Percentiles rank a stretch among this genome's conserved stretches.
Conservation (phyloP, 805 yeast species). For the Metahyphopichia silvanorum region DNA sequence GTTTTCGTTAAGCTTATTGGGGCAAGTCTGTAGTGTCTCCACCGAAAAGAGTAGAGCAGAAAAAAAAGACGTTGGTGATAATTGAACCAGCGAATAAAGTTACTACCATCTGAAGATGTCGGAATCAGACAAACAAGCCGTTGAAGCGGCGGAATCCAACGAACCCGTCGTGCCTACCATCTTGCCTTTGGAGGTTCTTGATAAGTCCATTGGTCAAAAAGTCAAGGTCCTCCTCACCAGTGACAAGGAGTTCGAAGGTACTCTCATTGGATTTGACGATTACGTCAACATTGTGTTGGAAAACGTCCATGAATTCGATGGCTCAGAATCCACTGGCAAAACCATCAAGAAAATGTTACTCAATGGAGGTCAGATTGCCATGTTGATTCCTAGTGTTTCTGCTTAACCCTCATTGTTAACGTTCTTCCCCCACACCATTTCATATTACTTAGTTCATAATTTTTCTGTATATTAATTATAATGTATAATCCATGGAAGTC, state of each 20-base stretch:
- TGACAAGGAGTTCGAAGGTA: slow-evolving; percentile 82
- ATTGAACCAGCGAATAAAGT: too few species aligned
- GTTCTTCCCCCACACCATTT: too few species aligned
- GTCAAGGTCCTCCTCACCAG: slow-evolving; percentile 67
- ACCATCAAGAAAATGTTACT: slow-evolving; percentile 58
- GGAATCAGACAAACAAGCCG: slow-evolving; percentile 4
- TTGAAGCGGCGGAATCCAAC: slow-evolving; percentile 3
- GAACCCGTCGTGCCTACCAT: slow-evolving; percentile 15
- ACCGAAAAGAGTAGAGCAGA: too few species aligned
- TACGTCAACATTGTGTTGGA: slow-evolving; percentile 88
- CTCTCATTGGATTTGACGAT: slow-evolving; percentile 89
- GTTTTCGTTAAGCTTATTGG: too few species aligned
- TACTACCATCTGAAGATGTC: too few species aligned
- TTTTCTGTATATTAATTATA: slow-evolving; percentile 1
- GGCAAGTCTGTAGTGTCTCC: too few species aligned
- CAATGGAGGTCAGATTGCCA: slow-evolving; percentile 70
- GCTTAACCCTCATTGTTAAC: too few species aligned
- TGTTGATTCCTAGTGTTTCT: slow-evolving; percentile 41
- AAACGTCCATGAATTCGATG: slow-evolving; percentile 64
- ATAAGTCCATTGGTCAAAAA: slow-evolving; percentile 77
- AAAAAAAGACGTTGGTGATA: too few species aligned
- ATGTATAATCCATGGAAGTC: too few species aligned
- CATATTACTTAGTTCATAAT: too few species aligned
- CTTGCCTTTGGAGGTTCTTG: slow-evolving; percentile 82
- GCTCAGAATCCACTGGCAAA: slow-evolving; percentile 41